Conservation (phyloP, 805 yeast genomes). For the Zygosaccharomyces lentus region DNA sequence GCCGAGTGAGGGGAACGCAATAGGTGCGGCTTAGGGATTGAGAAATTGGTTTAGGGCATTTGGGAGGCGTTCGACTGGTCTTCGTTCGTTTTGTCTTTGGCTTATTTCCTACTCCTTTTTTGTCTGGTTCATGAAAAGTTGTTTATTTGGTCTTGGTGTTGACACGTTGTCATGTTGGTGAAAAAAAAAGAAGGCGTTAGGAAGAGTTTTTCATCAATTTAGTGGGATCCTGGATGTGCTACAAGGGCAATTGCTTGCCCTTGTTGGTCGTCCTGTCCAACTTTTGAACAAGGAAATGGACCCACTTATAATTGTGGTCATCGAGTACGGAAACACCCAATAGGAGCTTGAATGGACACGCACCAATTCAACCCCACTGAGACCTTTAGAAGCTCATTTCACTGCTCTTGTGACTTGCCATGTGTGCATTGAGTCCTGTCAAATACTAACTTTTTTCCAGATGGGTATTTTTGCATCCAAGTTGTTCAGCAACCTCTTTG, state of each 20-base stretch:
- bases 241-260: background rate
- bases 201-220: background rate
- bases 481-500: constrained; percentile 90
- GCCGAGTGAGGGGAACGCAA: background rate
- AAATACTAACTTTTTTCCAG: constrained; percentile 20
- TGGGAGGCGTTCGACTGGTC: background rate
- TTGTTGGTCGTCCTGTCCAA: background rate
- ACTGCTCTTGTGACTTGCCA: background rate
- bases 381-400: background rate
- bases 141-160: background rate
- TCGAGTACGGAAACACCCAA: background rate
- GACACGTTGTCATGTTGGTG: constrained; percentile 4
- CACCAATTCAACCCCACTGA: background rate
- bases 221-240: background rate
- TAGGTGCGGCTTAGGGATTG: background rate
- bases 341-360: background rate
- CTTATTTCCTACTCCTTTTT: background rate
- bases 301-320: background rate
- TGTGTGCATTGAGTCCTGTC: background rate
- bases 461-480: constrained; percentile 97
- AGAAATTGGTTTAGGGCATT: background rate
- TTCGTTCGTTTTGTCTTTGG: background rate
- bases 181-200: background rate
- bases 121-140: background rate
- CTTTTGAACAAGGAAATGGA: background rate